Base-by-base conservation (phyloP, 176 grass and related monocot genomes). In the Raddia guianensis region DNA sequence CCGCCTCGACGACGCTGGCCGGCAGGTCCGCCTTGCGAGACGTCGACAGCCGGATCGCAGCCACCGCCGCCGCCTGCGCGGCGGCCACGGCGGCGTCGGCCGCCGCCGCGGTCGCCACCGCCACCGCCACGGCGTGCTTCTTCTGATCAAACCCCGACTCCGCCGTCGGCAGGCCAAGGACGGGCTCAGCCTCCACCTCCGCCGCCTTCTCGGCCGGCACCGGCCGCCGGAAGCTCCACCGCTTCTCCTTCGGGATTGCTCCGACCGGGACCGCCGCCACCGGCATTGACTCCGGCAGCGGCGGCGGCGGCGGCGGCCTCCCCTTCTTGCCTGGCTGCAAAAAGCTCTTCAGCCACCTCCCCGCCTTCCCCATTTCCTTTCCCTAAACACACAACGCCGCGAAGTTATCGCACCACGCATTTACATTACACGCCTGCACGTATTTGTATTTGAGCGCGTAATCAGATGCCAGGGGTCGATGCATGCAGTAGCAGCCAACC, bases 261-360 rank as follows among this genome's bases (percentile, higher is more conserved):
- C 80, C 60, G 37, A 40, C 37, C 9, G 80, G 76, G 45, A 80
- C 49, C n/a, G 77, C 79, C 45, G 57, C 57, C 13, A 44, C 43
- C 9, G 69, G 43, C 81, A 75, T 51, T 19, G 85, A 75, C 33
- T 79, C 58, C 16, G 34, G 50, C 10, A 60, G 67, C 46, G 82
- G 75, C 49, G 27, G 27, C 27, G 27, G 27, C 16, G 34, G 50
- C 10, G 59, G 63, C 50, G 82, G 75, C 49, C 70, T 74, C 2
- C 87, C 90, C 83, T 89, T 90, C 86, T 79, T 97, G 57, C 81
- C 87, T 0, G 87, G 62, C 27, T 27, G 27, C 5, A 87, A 75
- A 78, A 98, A 87, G 79, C 83, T 85, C 85, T 50, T 92, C 4
- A 98, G 73, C 95, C 95, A 98, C 84, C 89, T 81, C 49, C 86